Base-by-base conservation (phyloP, 1,284 basidiomycete species). In the Meripilus lineatus region DNA sequence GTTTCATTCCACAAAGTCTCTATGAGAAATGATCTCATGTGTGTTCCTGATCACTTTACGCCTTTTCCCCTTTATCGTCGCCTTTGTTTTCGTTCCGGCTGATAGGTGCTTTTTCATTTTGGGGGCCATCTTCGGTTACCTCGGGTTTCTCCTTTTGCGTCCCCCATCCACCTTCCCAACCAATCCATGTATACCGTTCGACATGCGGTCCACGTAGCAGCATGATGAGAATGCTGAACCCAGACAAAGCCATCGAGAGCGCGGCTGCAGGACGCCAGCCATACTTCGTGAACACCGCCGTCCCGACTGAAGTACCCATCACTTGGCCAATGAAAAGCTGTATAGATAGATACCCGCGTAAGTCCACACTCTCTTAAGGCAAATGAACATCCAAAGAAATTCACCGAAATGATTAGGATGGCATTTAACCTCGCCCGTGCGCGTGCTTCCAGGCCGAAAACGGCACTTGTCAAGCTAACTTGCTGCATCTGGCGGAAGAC, bases 371-470 rank as follows among this genome's bases (percentile, higher is more conserved):
- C 28, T 30, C n/a, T n/a, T 30, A 8, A 30, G 28, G 28, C 8
- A 8, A 30, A 30, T n/a, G 28, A n/a, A 8, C 8, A 30, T n/a
- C 8, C 28, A 30, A 30, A 14, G 2, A 51, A n/a, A 52, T 59
- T 20, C 40, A 67, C 66, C 39, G 63, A 62, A 37, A 77, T 60
- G 34, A 77, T 62, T 35, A 68, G 63, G 28, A 73, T 67, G 2
- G 72, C 72, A 48, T 75, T 75, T 42, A 77, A 53, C 30, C 74
- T 63, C 3, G 75, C 64, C 20, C 74, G 54, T 3, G 72, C 69
- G 23, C 28, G 38, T 1, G 47, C 32, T 10, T 58, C 52, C 8
- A 62, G 50, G 17, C 58, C 61, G 42, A 61, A 67, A 13, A 74
- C 66, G 13, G 63, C 49, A 17, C 66, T 68, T 11, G 58, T 53